Conservation (phyloP, 2,329 filamentous ascomycete genomes). For the Aspergillus fructus region DNA sequence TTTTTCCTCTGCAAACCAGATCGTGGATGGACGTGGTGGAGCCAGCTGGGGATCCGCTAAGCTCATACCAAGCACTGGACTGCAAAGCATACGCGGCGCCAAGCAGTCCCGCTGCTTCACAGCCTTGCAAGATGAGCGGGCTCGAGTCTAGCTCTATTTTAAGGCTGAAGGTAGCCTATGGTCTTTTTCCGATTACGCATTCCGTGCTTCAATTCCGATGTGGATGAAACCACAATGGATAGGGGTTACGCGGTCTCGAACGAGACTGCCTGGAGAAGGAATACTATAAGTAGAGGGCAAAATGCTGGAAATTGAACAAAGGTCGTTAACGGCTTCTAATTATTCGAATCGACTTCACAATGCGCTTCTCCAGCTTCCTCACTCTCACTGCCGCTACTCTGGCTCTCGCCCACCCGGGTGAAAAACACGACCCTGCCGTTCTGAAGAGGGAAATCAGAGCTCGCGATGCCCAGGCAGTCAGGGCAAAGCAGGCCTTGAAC, state of each 20-base stretch:
- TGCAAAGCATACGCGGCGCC: conserved; percentile 10
- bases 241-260: conserved; percentile 5
- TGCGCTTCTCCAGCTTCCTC: conserved; percentile 32
- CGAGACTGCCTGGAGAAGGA: neutral
- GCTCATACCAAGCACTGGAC: conserved; percentile 7
- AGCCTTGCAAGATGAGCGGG: no score
- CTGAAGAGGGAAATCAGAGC: conserved; percentile 30
- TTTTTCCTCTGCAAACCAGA: no score
- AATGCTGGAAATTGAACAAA: neutral
- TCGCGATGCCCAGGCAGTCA: conserved; percentile 26
- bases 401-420: conserved; percentile 31
- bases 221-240: neutral
- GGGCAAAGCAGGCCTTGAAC: conserved; percentile 24
- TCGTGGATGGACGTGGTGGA: neutral
- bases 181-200: neutral
- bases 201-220: neutral
- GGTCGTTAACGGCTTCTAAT: neutral
- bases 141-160: neutral
- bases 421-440: conserved; percentile 29
- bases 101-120: neutral
- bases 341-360: neutral
- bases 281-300: neutral
- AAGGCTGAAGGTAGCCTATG: neutral
- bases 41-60: neutral
- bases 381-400: conserved; percentile 31